Evolutionary conservation across 257 asterid species (phyloP).

Genomic region (Plectranthus barbatus): DNA sequence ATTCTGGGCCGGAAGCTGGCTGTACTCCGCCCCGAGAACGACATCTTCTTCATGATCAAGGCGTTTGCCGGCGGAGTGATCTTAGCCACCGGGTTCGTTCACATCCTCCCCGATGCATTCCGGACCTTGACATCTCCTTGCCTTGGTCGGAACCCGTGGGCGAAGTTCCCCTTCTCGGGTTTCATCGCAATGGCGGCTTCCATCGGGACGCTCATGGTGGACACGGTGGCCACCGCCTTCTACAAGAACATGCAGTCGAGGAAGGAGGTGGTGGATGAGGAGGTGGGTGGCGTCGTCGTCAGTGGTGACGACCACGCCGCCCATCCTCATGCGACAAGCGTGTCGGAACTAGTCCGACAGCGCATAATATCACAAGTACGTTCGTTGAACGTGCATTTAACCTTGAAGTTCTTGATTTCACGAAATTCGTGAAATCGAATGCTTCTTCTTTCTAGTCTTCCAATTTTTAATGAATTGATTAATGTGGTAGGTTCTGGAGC

Average conservation of each 20-base stretch:
- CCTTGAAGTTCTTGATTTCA: slow-evolving; percentile 27
- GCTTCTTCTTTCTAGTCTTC: slow-evolving; percentile 13
- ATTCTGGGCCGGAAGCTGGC: slow-evolving; percentile 27
- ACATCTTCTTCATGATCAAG: slow-evolving; percentile 45
- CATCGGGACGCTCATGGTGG: slow-evolving; percentile 33
- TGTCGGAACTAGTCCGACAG: slow-evolving; percentile 36
- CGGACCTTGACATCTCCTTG: slow-evolving; percentile 30
- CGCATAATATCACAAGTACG: slow-evolving; percentile 51
- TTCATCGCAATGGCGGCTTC: slow-evolving; percentile 37
- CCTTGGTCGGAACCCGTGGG: slow-evolving; percentile 31
- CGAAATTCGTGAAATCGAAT: too few relatives aligned
- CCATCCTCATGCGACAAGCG: not conserved
- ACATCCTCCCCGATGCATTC: slow-evolving; percentile 46
- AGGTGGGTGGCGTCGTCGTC: slow-evolving; percentile 10
- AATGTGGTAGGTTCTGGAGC: slow-evolving; percentile 41
- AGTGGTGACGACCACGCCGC: slow-evolving; percentile 21
- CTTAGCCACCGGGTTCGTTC: slow-evolving; percentile 38
- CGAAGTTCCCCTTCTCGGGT: slow-evolving; percentile 37
- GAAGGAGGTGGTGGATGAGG: slow-evolving; percentile 13
- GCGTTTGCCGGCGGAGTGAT: slow-evolving; percentile 49
- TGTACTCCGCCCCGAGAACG: slow-evolving; percentile 30
- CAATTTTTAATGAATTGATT: slow-evolving; percentile 1
- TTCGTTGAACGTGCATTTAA: not conserved
- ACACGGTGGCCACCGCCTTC: slow-evolving; percentile 31
- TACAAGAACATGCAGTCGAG: slow-evolving; percentile 21